These are phyloP conservation scores for Brettanomyces bruxellensis DNA, from an alignment of 805 yeast genomes.

Conservation along the genomic window DNA sequence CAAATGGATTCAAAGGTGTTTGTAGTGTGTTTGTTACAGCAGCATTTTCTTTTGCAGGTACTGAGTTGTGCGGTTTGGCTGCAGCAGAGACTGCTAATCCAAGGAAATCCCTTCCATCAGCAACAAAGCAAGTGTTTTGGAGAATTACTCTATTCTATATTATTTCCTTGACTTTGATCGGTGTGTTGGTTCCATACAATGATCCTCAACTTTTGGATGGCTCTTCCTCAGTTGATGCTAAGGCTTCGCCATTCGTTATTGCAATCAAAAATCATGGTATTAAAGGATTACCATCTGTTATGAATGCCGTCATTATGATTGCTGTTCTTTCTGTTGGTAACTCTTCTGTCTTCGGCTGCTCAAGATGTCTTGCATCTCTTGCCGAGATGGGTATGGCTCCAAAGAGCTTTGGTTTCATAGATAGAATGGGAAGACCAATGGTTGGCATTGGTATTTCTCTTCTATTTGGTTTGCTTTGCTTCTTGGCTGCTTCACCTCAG, in stretches of 20 bases:
- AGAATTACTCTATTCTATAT: slow-evolving; percentile 49
- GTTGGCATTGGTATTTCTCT: slow-evolving; percentile 52
- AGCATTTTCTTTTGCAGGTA: slow-evolving; percentile 54
- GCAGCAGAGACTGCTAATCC: slow-evolving; percentile 55
- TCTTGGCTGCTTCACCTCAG: slow-evolving; percentile 51
- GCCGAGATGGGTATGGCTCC: slow-evolving; percentile 70
- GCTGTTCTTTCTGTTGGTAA: slow-evolving; percentile 73
- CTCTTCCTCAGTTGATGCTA: slow-evolving; percentile 37
- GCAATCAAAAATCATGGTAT: slow-evolving; percentile 59
- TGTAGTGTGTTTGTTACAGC: slow-evolving; percentile 55
- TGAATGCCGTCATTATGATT: slow-evolving; percentile 64
- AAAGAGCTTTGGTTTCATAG: slow-evolving; percentile 53
- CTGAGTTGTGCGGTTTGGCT: slow-evolving; percentile 52
- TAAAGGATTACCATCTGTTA: slow-evolving; percentile 57
- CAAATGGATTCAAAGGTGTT: slow-evolving; percentile 44
- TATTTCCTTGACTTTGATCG: slow-evolving; percentile 36
- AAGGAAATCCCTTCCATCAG: slow-evolving; percentile 48
- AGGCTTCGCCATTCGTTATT: slow-evolving; percentile 71
- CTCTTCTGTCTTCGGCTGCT: slow-evolving; percentile 64
- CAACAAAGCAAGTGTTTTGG: slow-evolving; percentile 55
- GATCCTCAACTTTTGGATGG: slow-evolving; percentile 37
- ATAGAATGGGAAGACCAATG: slow-evolving; percentile 70
- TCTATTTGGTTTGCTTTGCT: slow-evolving; percentile 48
- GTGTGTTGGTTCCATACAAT: slow-evolving; percentile 49
- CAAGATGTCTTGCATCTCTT: slow-evolving; percentile 59